Evolutionary conservation across 768 basidiomycete species (phyloP), one percentile per base, ranked within the genome.

Genomic region (Russula griseocarnosa): DNA sequence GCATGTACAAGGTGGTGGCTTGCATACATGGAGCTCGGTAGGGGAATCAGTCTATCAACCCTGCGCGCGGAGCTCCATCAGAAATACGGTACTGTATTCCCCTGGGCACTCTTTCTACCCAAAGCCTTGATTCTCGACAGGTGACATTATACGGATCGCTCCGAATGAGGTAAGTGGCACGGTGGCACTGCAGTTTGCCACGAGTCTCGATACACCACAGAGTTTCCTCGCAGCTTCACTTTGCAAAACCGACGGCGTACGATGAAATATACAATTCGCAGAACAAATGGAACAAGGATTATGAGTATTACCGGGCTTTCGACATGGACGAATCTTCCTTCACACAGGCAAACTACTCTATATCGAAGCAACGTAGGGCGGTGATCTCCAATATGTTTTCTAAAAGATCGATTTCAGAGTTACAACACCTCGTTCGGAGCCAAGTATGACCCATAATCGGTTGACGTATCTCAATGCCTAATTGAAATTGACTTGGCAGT

Each of bases 351-450:
- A 73, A 76, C 60, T 75, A 76, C n/a, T 68, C 67, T 9, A 71
- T 72, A 32, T 73, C 76, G 22, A 78, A 71, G 50, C 65, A 61
- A 14, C 67, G 75, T 10, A 73, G 76, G 52, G 72, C 71, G 1
- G 57, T 76, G 38, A 59, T 80, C 47, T 68, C 69, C 46, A 73
- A 74, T 36, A 71, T 78, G 22, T 79, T 81, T 66, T 76, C 79
- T 8, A 72, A 75, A 52, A 73, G 75, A 24, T 71, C 77, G 1
- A 71, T 76, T 30, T 53, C 76, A 20, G 70, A 72, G 22, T 62
- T 79, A 22, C 78, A 79, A 59, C 57, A 65, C 58, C 52, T 74
- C 4, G 70, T 79, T 14, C 75, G 74, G 58, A 63, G 65, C 36
- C 73, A 73, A 67, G 75, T 77, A 64, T 34, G 56, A 30, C 18